Evolutionary conservation across 768 basidiomycete genomes (phyloP).

Genomic region (Pisolithus microcarpus): DNA sequence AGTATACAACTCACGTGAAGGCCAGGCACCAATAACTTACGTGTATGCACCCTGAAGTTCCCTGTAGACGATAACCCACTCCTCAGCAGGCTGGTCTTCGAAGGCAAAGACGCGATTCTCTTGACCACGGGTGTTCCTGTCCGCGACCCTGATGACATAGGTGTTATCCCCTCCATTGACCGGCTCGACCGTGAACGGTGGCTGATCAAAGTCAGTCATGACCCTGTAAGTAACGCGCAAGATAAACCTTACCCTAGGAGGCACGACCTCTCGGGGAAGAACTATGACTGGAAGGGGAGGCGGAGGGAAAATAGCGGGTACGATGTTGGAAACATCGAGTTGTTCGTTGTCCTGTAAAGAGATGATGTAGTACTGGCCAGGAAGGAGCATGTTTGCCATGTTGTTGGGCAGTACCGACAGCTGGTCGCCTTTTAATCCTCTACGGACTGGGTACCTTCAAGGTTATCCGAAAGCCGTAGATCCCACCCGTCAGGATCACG

Average conservation of each 20-base stretch:
- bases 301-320: background rate
- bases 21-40: background rate
- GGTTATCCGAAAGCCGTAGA: too few relatives aligned
- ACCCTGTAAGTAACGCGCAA: background rate
- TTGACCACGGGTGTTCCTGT: background rate
- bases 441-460: too few relatives aligned
- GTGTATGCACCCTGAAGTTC: background rate
- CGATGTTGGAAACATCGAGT: background rate
- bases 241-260: background rate
- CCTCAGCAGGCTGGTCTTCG: background rate
- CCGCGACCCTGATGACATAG: background rate
- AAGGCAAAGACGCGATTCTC: background rate
- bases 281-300: background rate
- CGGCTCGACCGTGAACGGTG: background rate
- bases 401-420: background rate
- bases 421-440: background rate
- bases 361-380: background rate
- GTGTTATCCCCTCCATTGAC: background rate
- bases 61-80: too few relatives aligned
- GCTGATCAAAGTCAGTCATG: background rate
- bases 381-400: background rate
- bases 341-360: background rate
- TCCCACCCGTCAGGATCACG: too few relatives aligned
- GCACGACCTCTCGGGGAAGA: background rate
- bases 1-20: too few relatives aligned